Evolutionary conservation across 805 yeast species (phyloP), one percentile per base, ranked within the genome.

Genomic region (Candida ulmi): DNA sequence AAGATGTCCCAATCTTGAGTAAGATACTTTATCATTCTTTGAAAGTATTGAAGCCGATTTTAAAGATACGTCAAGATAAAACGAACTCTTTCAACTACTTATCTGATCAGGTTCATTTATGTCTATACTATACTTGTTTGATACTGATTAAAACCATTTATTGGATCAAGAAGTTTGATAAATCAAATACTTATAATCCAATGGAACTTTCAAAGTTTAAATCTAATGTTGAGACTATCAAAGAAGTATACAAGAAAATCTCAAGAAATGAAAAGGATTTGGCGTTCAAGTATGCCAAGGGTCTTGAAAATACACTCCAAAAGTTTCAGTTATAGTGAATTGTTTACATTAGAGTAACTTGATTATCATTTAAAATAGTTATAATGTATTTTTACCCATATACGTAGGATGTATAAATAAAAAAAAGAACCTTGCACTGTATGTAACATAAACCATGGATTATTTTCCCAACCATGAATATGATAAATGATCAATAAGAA

Each of bases 41-140:
- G 32, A 53, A 50, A 36, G 46, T 47, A 29, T 36, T 53, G 24
- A 50, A 49, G 33, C 58, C 43, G 52, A 61, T 49, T 57, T 36
- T 56, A 51, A 31, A 51, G 41, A 15, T 42, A 16, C 37, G 37
- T 2, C n/a, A 25, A 15, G 25, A 44, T 12, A 48, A 49, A 43
- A 80, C 74, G 51, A 66, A 76, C 4, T 78, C 77, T 50, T 83
- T 83, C 60, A 80, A 83, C 0, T 78, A 75, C 50, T 65, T 83
- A n/a, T 77, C 85, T 11, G 88, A 83, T 61, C 86, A 80, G 59
- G 65, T 82, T 33, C 86, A 78, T 52, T 68, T 79, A 17, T 52
- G 52, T 37, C 38, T 51, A 12, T 44, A 48, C 31, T 55, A 48
- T 44, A 44, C 44, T 16, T 38, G 52, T n/a, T 24, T 54, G 19